Conservation (phyloP, 2,329 filamentous ascomycete species). For the Verticillium tricorpus region DNA sequence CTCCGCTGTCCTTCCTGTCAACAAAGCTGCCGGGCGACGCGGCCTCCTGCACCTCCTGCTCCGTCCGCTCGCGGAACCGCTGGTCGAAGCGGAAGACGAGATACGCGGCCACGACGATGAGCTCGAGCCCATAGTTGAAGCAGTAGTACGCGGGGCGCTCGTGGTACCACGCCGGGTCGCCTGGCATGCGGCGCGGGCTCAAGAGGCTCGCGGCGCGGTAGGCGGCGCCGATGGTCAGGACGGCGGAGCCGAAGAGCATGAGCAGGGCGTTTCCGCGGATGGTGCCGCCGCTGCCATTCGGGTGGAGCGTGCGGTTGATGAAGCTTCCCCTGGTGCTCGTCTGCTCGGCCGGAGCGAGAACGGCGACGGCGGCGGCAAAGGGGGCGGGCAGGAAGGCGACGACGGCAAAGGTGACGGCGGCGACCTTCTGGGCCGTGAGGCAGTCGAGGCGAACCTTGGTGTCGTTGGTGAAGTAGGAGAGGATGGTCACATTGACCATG, state of each 20-base stretch:
- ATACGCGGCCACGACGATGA: constrained; percentile 65
- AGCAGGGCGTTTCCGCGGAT: constrained; percentile 64
- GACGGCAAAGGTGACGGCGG: neutral
- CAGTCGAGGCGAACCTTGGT: neutral
- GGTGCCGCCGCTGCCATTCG: constrained; percentile 57
- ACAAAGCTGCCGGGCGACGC: neutral
- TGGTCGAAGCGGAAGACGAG: constrained; percentile 65
- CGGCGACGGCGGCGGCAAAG: constrained; percentile 34
- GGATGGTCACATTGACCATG: constrained; percentile 23
- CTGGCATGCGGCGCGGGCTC: constrained; percentile 35
- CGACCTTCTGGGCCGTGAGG: constrained; percentile 2
- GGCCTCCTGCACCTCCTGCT: neutral
- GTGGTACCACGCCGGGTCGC: constrained; percentile 64
- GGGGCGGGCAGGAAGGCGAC: constrained; percentile 3
- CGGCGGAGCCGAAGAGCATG: constrained; percentile 49
- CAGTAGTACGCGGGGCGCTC: constrained; percentile 70
- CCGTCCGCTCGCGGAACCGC: constrained; percentile 64
- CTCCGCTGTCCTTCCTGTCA: neutral
- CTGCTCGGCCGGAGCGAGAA: constrained; percentile 43
- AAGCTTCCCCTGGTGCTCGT: constrained; percentile 59
- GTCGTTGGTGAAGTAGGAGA: constrained; percentile 4
- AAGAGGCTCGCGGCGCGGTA: constrained; percentile 63
- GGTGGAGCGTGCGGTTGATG: constrained; percentile 55
- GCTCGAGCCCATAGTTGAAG: constrained; percentile 73
- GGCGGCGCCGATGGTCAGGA: constrained; percentile 64